These are phyloP conservation scores for Chalciporus chontae DNA, from an alignment of 768 basidiomycete species.

Conservation along the genomic window DNA sequence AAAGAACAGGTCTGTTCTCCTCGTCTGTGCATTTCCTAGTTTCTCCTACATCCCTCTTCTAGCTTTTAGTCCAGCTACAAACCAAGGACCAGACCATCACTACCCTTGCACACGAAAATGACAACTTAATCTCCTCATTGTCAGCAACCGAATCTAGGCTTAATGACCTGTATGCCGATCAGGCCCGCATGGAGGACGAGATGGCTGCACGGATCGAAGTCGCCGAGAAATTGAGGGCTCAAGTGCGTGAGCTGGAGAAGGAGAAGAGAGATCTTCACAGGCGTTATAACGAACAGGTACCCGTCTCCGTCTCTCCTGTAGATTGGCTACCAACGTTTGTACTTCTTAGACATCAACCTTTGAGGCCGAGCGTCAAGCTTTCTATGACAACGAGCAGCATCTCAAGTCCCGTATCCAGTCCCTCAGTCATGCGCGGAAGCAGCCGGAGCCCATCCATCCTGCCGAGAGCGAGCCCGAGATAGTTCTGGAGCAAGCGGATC, in stretches of 20 bases:
- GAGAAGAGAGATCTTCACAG: slow-evolving; percentile 82
- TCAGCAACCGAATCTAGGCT: slow-evolving; percentile 68
- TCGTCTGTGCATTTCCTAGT: slow-evolving; percentile 4
- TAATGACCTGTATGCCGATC: slow-evolving; percentile 77
- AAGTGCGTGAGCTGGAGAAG: slow-evolving; percentile 83
- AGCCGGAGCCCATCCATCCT: slow-evolving; percentile 37
- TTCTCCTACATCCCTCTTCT: slow-evolving; percentile 6
- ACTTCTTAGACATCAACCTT: slow-evolving; percentile 69
- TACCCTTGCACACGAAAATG: slow-evolving; percentile 60
- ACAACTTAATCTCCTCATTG: slow-evolving; percentile 59
- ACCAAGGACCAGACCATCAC: slow-evolving; percentile 72
- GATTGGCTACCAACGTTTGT: slow-evolving; percentile 10
- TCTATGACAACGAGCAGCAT: slow-evolving; percentile 92
- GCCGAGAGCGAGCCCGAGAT: slow-evolving; percentile 38
- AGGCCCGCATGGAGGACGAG: slow-evolving; percentile 77
- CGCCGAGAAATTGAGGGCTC: slow-evolving; percentile 72
- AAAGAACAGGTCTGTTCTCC: slow-evolving; percentile 65
- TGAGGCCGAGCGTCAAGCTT: slow-evolving; percentile 88
- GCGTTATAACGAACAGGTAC: slow-evolving; percentile 86
- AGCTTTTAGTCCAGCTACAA: slow-evolving; percentile 78
- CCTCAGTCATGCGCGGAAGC: slow-evolving; percentile 63
- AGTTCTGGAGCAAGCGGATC: slow-evolving; percentile 35
- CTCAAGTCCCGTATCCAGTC: slow-evolving; percentile 88
- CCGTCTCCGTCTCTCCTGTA: slow-evolving; percentile 11
- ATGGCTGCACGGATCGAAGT: slow-evolving; percentile 80